These are phyloP conservation scores for Podospora fimiseda DNA, from an alignment of 495 filamentous ascomycete genomes.

Conservation along the genomic window DNA sequence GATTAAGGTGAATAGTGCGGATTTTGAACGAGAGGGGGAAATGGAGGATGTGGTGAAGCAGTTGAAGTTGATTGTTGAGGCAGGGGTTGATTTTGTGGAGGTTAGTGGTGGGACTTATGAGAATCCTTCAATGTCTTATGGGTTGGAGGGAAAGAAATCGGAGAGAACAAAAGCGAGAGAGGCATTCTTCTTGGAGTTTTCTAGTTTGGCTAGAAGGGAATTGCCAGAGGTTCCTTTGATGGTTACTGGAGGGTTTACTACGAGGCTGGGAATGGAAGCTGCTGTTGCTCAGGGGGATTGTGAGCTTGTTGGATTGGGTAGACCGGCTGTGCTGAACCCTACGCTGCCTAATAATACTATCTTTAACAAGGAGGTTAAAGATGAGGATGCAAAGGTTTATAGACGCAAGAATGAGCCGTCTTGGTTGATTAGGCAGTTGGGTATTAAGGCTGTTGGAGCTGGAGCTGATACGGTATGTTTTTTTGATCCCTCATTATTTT, in stretches of 20 bases:
- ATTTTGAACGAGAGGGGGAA: constrained; percentile 34
- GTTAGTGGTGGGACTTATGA: constrained; percentile 56
- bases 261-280: constrained; percentile 45
- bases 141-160: constrained; percentile 8
- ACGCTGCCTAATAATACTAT: constrained; percentile 42
- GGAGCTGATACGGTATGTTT: constrained; percentile 39
- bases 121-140: constrained; percentile 34
- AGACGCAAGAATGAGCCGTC: constrained; percentile 32
- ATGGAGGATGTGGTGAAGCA: constrained; percentile 48
- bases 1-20: constrained; percentile 58
- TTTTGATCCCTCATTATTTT: neutral
- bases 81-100: constrained; percentile 57
- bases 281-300: constrained; percentile 48
- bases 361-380: constrained; percentile 45
- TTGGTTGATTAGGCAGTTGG: constrained; percentile 30
- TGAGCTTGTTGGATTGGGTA: constrained; percentile 52
- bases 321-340: constrained; percentile 48
- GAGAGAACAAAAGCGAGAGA: constrained; percentile 46
- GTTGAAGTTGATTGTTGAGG: constrained; percentile 43
- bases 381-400: constrained; percentile 41
- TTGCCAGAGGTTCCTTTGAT: constrained; percentile 41
- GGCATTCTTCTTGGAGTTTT: constrained; percentile 57
- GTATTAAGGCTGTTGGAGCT: constrained; percentile 36
- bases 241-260: constrained; percentile 50
- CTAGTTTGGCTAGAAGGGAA: constrained; percentile 36